These are phyloP conservation scores for Polygonum maritimum DNA, from an alignment of 148 eudicot species.

Conservation along the genomic window DNA sequence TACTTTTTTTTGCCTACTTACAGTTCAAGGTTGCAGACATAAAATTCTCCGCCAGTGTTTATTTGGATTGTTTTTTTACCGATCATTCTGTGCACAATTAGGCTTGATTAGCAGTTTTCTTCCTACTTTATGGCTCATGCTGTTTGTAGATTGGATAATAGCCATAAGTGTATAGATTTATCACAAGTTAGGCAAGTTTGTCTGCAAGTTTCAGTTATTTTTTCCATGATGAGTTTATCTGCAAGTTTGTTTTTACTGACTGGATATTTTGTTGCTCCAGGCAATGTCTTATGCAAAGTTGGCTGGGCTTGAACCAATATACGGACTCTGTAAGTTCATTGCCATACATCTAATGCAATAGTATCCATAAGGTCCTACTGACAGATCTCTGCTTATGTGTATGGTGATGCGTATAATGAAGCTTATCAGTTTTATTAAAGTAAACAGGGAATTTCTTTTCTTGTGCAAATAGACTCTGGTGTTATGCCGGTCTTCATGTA, in stretches of 20 bases:
- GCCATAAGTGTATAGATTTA: not conserved
- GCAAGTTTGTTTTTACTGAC: constrained; percentile 5
- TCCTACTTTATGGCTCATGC: not conserved
- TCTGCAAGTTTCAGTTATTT: too few species aligned
- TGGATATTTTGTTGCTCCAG: constrained; percentile 31
- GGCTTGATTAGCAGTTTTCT: not conserved
- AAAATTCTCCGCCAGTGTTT: not conserved
- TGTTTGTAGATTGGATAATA: not conserved
- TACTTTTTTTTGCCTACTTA: not conserved
- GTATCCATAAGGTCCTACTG: not conserved
- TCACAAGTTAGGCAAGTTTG: too few species aligned
- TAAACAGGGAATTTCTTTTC: constrained; percentile 13
- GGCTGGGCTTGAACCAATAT: constrained; percentile 95
- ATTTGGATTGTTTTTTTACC: not conserved
- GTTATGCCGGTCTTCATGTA: constrained; percentile 86
- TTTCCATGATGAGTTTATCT: not conserved
- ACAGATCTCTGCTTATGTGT: not conserved
- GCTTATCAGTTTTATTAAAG: not conserved
- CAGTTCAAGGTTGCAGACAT: not conserved
- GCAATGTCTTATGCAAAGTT: constrained; percentile 98
- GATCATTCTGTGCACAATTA: not conserved
- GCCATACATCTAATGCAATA: not conserved
- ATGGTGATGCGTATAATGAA: not conserved
- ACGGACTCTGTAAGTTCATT: constrained; percentile 90
- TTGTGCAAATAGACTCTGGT: constrained; percentile 67